Evolutionary conservation across 2,329 filamentous ascomycete genomes (phyloP), one percentile per base, ranked within the genome.

Genomic region (Exophiala viscosa): DNA sequence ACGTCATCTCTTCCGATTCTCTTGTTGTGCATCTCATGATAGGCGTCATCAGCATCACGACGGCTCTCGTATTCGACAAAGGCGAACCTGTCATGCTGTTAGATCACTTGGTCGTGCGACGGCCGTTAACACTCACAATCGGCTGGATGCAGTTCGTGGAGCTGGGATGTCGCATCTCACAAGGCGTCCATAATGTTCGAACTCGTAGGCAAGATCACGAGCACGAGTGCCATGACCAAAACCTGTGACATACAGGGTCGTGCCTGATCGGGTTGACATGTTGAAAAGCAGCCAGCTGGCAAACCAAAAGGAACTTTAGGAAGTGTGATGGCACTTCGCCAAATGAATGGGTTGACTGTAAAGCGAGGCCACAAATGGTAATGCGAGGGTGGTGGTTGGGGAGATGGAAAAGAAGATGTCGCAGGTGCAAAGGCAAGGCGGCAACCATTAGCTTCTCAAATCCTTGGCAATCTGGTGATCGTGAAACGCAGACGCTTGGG

Each of bases 1-100:
- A 96, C 77, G 67, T 99, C 93, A 69, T 99, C 93, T 59, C 92
- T 87, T 43, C 90, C 91, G 64, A 99, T 90, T 62, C 92, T 90
- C 83, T 96, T 96, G 79, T 97, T 97, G 70, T 99, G 93, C 93
- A 99, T 99, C 77, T 99, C 93, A 72, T 99, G 90, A 71, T 99
- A 99, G 43, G 93, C 93, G 76, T 99, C 93, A 72, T 99, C 93
- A 60, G 93, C 91, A 79, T 99, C 93, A 65, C 93, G 91, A 66
- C 92, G 89, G 72, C 91, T 95, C 78, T 99, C 93, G 73, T 99
- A 99, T 76, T 99, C 93, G 61, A 99, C 93, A 71, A 99, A 99
- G 34, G 93, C 93, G 72, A 99, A 99, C 63, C 93, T 85, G 60
- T 23, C 60, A 20, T 20, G 36, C 59, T 73, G 64, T 67, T 68